Conservation (phyloP, 306 rosid species). For the Bauhinia variegata region DNA sequence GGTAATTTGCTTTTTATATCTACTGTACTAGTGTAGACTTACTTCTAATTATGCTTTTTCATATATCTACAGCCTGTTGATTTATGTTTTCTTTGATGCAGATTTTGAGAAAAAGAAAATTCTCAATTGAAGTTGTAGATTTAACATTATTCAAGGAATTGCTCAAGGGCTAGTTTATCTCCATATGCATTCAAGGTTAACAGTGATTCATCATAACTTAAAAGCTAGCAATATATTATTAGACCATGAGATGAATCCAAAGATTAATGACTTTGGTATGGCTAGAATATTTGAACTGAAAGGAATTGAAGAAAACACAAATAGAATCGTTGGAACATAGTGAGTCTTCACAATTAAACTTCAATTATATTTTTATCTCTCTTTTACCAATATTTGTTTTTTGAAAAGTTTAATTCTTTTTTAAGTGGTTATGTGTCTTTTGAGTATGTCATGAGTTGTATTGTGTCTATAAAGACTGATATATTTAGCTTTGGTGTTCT, state of each 20-base stretch:
- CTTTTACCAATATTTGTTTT: background rate
- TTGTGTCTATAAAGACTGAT: conserved; percentile 38
- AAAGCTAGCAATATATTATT: conserved; percentile 41
- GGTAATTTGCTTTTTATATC: no score
- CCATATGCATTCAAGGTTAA: conserved; percentile 36
- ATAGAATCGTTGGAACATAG: conserved; percentile 41
- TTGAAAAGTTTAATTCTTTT: background rate
- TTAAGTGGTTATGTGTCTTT: conserved; percentile 39
- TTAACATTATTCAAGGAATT: conserved; percentile 34
- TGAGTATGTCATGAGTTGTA: conserved; percentile 29
- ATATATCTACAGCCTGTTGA: no score
- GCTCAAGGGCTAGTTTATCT: conserved; percentile 41
- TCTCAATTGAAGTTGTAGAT: conserved; percentile 30
- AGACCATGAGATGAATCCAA: conserved; percentile 41
- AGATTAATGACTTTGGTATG: conserved; percentile 47
- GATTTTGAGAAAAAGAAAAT: conserved; percentile 11
- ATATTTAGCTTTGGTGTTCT: conserved; percentile 41
- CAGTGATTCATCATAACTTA: conserved; percentile 33
- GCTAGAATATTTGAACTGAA: conserved; percentile 39
- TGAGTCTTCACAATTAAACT: background rate
- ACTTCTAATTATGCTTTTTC: no score
- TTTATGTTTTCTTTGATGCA: background rate
- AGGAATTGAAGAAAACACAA: conserved; percentile 39
- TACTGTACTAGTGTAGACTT: no score
- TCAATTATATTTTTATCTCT: background rate